phyloP scores from a whole-genome alignment of 2,329 filamentous ascomycete species.

The Phaeosphaeriaceae sp. region DNA sequence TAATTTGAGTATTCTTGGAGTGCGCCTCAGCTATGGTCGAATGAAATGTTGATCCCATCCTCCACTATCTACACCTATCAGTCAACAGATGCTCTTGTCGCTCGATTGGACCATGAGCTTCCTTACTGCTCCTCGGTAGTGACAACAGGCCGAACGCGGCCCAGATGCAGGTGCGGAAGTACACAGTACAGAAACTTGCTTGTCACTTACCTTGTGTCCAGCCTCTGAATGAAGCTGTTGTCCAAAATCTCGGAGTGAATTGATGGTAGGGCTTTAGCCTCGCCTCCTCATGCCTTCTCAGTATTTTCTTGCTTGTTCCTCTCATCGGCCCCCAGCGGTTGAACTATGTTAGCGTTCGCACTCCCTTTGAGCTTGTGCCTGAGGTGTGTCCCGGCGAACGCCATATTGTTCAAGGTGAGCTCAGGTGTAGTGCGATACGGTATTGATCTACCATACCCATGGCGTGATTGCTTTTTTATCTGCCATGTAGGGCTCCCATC shows the following conservation, averaged over 20 bases:
- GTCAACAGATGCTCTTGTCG: constrained; percentile 17
- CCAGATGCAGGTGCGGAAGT: constrained; percentile 35
- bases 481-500: constrained; percentile 21
- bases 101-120: constrained; percentile 24
- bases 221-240: constrained; percentile 13
- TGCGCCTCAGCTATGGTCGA: constrained; percentile 37
- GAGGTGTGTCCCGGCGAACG: too few species aligned
- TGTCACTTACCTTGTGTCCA: constrained; percentile 16
- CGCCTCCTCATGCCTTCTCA: background rate
- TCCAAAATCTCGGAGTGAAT: background rate
- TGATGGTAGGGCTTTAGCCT: background rate
- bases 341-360: constrained; percentile 23
- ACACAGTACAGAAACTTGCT: constrained; percentile 28
- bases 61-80: constrained; percentile 17
- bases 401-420: constrained; percentile 18
- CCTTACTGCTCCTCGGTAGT: constrained; percentile 26
- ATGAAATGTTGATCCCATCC: constrained; percentile 19
- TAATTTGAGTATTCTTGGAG: constrained; percentile 17
- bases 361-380: too few species aligned
- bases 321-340: constrained; percentile 28
- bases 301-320: constrained; percentile 19
- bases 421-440: constrained; percentile 23
- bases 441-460: constrained; percentile 30
- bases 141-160: constrained; percentile 19
- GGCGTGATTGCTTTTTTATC: constrained; percentile 33